phyloP scores from a whole-genome alignment of 2,329 filamentous ascomycete species.

The Nakataea oryzae region DNA sequence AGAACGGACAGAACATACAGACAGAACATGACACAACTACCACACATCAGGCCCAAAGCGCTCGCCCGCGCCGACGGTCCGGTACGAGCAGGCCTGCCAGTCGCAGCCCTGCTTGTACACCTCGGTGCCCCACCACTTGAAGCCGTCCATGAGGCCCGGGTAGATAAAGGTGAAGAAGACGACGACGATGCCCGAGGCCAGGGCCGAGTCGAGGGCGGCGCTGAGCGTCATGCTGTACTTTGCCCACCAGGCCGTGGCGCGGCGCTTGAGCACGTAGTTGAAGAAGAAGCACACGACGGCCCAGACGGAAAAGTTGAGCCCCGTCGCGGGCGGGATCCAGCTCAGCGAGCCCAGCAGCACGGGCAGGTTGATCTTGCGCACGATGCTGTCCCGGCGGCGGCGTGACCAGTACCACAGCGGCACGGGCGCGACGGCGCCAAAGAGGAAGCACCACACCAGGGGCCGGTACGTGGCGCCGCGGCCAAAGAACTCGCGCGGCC shows the following conservation, averaged over 20 bases:
- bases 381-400: conserved; percentile 46
- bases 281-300: conserved; percentile 76
- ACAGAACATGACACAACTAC: conserved; percentile 19
- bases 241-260: conserved; percentile 70
- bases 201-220: conserved; percentile 70
- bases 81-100: conserved; percentile 71
- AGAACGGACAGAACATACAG: too few species aligned
- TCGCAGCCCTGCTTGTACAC: conserved; percentile 77
- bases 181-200: conserved; percentile 73
- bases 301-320: conserved; percentile 84
- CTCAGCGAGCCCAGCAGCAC: conserved; percentile 73
- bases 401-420: conserved; percentile 63
- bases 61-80: conserved; percentile 47
- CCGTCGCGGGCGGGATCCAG: conserved; percentile 81
- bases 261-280: conserved; percentile 63
- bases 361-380: conserved; percentile 71
- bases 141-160: conserved; percentile 60
- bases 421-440: conserved; percentile 66
- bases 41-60: conserved; percentile 56
- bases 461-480: conserved; percentile 62
- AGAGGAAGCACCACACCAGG: conserved; percentile 71
- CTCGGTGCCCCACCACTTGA: conserved; percentile 84
- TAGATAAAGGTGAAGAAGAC: conserved; percentile 85
- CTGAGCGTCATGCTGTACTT: conserved; percentile 88
- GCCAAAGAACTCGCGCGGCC: conserved; percentile 74